Conservation (phyloP, 2,329 filamentous ascomycete species). For the Teratosphaeria destructans region DNA sequence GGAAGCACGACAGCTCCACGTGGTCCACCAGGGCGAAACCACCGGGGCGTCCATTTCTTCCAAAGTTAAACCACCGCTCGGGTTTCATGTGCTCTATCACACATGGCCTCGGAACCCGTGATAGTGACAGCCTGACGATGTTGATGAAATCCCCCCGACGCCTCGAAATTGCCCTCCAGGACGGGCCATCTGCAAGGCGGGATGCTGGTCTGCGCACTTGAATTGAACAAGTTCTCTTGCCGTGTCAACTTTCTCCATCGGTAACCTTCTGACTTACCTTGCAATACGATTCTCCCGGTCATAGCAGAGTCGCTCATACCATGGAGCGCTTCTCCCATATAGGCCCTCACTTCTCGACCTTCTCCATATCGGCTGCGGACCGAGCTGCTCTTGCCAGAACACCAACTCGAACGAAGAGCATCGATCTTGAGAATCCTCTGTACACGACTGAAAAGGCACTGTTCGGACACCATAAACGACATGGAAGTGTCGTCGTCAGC, state of each 20-base stretch:
- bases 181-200: neutral
- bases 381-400: neutral
- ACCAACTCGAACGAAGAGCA: neutral
- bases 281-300: neutral
- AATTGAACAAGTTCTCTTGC: neutral
- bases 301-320: neutral
- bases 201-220: neutral
- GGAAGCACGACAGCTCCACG: neutral
- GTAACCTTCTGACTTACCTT: neutral
- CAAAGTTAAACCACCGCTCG: neutral
- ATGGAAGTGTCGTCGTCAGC: neutral
- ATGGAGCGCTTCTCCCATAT: conserved; percentile 2
- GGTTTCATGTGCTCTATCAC: neutral
- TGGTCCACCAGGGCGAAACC: neutral
- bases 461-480: neutral
- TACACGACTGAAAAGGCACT: neutral
- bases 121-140: neutral
- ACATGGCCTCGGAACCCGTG: neutral
- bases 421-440: neutral
- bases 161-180: neutral
- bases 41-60: neutral
- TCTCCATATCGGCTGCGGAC: neutral
- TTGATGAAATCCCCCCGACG: neutral
- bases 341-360: neutral
- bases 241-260: neutral